Conservation (phyloP, 495 filamentous ascomycete genomes). For the Tuber melanosporum region DNA sequence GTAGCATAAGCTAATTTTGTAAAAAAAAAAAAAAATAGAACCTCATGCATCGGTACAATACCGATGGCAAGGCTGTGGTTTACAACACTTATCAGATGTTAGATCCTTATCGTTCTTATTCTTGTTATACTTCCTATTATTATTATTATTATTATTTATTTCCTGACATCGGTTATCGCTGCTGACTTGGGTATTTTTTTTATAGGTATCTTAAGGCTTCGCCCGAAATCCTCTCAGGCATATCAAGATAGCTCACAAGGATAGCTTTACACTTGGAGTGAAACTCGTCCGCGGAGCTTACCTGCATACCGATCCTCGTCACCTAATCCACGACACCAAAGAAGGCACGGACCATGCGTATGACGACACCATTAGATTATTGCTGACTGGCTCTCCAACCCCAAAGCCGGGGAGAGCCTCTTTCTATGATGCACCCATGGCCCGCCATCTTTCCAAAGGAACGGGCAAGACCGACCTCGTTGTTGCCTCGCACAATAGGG, state of each 20-base stretch:
- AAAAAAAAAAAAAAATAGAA: conserved; percentile 12
- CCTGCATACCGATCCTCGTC: conserved; percentile 67
- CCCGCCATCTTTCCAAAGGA: conserved; percentile 7
- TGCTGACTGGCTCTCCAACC: conserved; percentile 24
- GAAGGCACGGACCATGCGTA: conserved; percentile 70
- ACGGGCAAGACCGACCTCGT: conserved; percentile 49
- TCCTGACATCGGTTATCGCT: background rate
- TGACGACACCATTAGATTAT: conserved; percentile 34
- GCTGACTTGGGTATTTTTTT: background rate
- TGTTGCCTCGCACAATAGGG: conserved; percentile 88
- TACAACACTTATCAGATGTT: conserved; percentile 77
- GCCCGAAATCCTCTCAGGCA: conserved; percentile 58
- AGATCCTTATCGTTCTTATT: background rate
- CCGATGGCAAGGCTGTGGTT: conserved; percentile 57
- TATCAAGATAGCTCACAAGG: conserved; percentile 56
- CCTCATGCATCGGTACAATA: conserved; percentile 56
- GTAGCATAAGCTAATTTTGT: background rate
- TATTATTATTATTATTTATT: background rate
- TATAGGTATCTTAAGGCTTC: conserved; percentile 55
- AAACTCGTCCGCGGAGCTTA: conserved; percentile 94
- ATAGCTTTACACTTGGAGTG: conserved; percentile 73
- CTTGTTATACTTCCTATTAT: background rate
- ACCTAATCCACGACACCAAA: conserved; percentile 73
- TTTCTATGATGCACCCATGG: conserved; percentile 21
- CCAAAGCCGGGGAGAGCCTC: conserved; percentile 5